Conservation (phyloP, 352 stramenopile species). For the Globisporangium irregulare region DNA sequence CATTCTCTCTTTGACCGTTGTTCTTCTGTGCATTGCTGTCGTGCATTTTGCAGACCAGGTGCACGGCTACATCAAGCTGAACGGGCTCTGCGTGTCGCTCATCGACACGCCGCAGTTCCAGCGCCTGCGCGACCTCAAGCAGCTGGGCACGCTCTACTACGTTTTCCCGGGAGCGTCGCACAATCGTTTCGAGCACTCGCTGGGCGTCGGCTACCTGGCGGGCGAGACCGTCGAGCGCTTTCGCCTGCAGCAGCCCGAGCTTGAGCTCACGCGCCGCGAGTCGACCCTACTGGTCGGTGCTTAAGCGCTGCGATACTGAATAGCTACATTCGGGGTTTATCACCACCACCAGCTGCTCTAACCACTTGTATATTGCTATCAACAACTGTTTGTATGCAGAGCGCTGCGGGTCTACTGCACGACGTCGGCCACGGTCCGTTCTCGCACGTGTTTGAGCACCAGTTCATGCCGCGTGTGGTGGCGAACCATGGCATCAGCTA, state of each 20-base stretch:
- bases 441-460: constrained; percentile 94
- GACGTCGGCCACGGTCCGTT: constrained; percentile 94
- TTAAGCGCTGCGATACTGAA: background rate
- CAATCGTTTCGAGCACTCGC: constrained; percentile 95
- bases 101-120: constrained; percentile 95
- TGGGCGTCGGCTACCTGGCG: constrained; percentile 94
- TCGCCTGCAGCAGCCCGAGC: constrained; percentile 77
- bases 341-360: background rate
- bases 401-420: constrained; percentile 75
- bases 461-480: constrained; percentile 78
- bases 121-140: constrained; percentile 92
- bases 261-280: constrained; percentile 90
- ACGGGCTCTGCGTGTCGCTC: constrained; percentile 72
- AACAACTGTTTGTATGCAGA: constrained; percentile 26
- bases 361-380: background rate
- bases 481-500: constrained; percentile 37
- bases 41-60: constrained; percentile 49
- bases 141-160: constrained; percentile 91
- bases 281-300: constrained; percentile 43
- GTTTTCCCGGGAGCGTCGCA: constrained; percentile 89
- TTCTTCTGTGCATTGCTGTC: background rate
- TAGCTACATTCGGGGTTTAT: background rate
- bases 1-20: background rate
- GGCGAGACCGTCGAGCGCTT: constrained; percentile 87
- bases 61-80: constrained; percentile 80